These are phyloP conservation scores for Colletotrichum incanum DNA, from an alignment of 2,329 filamentous ascomycete genomes.

Conservation along the genomic window DNA sequence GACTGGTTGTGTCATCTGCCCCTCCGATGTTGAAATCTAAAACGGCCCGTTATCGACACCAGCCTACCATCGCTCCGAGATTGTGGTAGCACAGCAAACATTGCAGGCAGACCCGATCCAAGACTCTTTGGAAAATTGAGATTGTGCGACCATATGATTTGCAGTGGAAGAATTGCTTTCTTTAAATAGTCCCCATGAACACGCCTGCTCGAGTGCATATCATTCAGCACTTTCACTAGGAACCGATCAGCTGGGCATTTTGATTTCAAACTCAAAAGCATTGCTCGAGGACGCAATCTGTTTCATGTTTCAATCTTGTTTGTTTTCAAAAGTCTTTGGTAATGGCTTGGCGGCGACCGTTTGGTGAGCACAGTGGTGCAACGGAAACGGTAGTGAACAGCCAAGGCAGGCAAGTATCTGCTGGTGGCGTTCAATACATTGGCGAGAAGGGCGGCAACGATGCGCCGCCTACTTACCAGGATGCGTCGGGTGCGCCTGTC, in stretches of 20 bases:
- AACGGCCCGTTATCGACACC: slow-evolving; percentile 19
- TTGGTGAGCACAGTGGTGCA: slow-evolving; percentile 5
- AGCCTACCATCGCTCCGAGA: neutral
- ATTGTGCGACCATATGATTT: neutral
- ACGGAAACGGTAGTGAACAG: neutral
- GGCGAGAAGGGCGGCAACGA: slow-evolving; percentile 36
- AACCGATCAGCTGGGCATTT: neutral
- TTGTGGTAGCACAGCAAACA: neutral
- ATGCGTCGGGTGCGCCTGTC: slow-evolving; percentile 68
- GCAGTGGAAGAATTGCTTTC: neutral
- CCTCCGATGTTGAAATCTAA: slow-evolving; percentile 33
- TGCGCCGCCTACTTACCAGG: slow-evolving; percentile 42
- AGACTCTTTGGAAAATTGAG: neutral
- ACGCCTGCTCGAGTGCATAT: neutral
- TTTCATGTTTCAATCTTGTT: neutral
- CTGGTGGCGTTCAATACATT: slow-evolving; percentile 24
- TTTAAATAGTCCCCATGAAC: slow-evolving; percentile 6
- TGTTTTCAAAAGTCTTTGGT: neutral
- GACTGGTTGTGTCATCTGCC: slow-evolving; percentile 27
- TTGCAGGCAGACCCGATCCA: neutral
- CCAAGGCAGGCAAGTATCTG: slow-evolving; percentile 19
- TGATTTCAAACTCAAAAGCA: neutral
- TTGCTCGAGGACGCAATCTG: neutral
- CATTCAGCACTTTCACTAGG: neutral
- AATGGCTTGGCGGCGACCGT: slow-evolving; percentile 35